These are phyloP conservation scores for Sicyos baderoa DNA, from an alignment of 306 rosid species.

Conservation along the genomic window DNA sequence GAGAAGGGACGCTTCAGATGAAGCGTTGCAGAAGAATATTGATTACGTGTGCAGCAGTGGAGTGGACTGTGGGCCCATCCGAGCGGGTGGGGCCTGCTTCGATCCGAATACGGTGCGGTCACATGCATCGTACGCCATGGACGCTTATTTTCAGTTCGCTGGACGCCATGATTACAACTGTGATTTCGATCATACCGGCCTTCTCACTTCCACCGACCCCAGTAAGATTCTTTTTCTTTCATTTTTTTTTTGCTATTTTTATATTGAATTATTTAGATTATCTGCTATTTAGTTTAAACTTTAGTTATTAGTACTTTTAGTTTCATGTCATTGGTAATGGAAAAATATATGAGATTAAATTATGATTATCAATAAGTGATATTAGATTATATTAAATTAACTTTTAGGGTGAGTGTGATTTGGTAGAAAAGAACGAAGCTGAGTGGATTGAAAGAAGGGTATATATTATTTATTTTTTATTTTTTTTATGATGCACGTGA, in stretches of 20 bases:
- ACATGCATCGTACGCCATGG: conserved; percentile 52
- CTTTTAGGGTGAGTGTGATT: no score
- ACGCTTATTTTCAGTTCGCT: conserved; percentile 40
- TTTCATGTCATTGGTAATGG: no score
- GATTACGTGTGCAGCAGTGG: conserved; percentile 42
- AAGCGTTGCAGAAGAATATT: conserved; percentile 36
- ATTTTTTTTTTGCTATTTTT: neutral
- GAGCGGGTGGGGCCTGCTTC: conserved; percentile 39
- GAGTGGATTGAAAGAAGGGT: no score
- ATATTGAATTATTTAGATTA: neutral
- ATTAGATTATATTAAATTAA: no score
- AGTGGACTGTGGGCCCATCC: conserved; percentile 41
- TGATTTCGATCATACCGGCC: conserved; percentile 48
- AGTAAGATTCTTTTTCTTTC: conserved; percentile 43
- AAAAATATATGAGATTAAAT: no score
- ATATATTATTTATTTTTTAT: no score
- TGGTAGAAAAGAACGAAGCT: no score
- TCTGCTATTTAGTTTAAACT: no score
- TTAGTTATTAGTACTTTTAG: no score
- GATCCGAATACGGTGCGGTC: conserved; percentile 39
- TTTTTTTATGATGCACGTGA: no score
- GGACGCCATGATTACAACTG: conserved; percentile 49
- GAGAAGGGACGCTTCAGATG: conserved; percentile 23
- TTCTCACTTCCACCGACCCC: conserved; percentile 47
- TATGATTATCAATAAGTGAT: no score